Conservation (phyloP, 352 stramenopile species). For the Stramenopiles sp. region DNA sequence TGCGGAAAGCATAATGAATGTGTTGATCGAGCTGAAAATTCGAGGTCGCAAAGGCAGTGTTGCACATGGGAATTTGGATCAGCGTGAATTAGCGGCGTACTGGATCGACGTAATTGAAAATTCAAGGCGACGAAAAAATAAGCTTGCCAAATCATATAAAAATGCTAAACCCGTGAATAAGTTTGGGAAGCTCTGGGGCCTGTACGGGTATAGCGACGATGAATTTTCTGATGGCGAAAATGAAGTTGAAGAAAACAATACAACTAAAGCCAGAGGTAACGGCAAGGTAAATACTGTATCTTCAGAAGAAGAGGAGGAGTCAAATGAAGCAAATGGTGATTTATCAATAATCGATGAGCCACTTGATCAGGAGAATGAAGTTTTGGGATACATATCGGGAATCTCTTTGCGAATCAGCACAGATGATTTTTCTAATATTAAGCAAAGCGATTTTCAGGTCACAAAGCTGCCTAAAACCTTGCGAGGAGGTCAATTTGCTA, state of each 20-base stretch:
- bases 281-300: background rate
- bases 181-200: background rate
- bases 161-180: background rate
- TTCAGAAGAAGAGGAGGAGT: background rate
- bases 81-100: background rate
- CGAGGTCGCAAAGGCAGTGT: background rate
- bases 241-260: background rate
- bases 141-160: background rate
- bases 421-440: background rate
- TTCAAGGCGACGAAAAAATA: background rate
- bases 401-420: background rate
- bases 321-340: background rate
- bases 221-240: background rate
- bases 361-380: background rate
- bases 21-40: background rate
- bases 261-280: background rate
- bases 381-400: background rate
- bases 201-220: background rate
- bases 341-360: background rate
- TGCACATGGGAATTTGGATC: background rate
- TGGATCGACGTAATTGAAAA: background rate
- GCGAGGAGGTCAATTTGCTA: background rate
- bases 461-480: background rate
- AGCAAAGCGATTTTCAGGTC: background rate
- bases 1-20: background rate